Evolutionary conservation across 805 yeast genomes (phyloP).

Genomic region (Wickerhamomyces queroliae): DNA sequence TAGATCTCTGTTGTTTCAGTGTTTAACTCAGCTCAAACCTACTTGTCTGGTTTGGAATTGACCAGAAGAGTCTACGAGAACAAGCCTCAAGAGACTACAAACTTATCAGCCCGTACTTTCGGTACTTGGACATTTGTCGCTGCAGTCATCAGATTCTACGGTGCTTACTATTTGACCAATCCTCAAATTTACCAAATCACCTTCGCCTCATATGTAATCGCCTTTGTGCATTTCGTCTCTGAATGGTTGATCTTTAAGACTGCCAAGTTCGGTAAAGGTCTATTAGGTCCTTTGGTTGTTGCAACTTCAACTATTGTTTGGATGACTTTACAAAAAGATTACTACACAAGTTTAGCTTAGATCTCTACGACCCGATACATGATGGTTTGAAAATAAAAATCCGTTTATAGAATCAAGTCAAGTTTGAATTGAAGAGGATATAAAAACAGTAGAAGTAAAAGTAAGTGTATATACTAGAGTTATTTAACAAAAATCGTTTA

Average conservation of each 20-base stretch:
- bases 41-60: conserved; percentile 64
- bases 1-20: conserved; percentile 78
- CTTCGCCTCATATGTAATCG: conserved; percentile 74
- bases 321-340: conserved; percentile 73
- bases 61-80: conserved; percentile 76
- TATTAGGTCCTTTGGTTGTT: conserved; percentile 84
- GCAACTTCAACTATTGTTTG: conserved; percentile 67
- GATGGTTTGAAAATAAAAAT: no score
- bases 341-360: conserved; percentile 31
- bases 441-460: no score
- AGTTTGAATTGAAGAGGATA: no score
- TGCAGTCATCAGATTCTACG: conserved; percentile 78
- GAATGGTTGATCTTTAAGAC: conserved; percentile 82
- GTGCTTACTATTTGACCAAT: conserved; percentile 70
- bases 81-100: conserved; percentile 53
- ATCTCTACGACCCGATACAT: not conserved
- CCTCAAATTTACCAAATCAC: conserved; percentile 74
- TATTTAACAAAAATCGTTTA: no score
- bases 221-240: conserved; percentile 72
- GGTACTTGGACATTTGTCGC: conserved; percentile 97
- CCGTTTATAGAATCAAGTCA: no score
- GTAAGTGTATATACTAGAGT: no score
- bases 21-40: conserved; percentile 86
- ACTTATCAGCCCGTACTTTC: conserved; percentile 88
- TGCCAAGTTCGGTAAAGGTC: conserved; percentile 80